Evolutionary conservation across 805 yeast genomes (phyloP), one percentile per base, ranked within the genome.

Genomic region (Kodamaea restingae): DNA sequence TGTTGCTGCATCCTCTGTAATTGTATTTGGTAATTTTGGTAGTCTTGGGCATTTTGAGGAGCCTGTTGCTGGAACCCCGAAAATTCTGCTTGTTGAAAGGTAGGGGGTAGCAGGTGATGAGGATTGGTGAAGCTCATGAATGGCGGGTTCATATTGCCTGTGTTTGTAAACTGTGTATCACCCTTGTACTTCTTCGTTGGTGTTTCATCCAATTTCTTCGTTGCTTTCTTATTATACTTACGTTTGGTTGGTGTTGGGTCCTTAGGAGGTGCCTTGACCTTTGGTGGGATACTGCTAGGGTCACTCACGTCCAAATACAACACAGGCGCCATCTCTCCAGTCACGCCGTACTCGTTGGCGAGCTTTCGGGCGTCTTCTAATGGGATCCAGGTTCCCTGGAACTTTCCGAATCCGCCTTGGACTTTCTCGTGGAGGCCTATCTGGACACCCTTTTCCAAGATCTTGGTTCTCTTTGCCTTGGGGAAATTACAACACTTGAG

Each of bases 301-400:
- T 67, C 68, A 29, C 49, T 41, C 22, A 59, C 42, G 44, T 68
- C 69, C 21, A 67, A 52, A 47, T 53, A 68, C 39, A 69, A 52
- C 14, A 68, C 72, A 2, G 73, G 73, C 5, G 70, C 71, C 41
- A 55, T 47, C 29, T 64, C 71, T 3, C 66, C 58, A 2, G 66
- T 51, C 10, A 67, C 57, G 4, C 68, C 68, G 46, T 67, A 66
- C 32, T 54, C 62, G n/a, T 54, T 51, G 7, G 75, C 73, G 40
- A 68, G 54, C 34, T 58, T 49, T 36, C 55, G 63, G 1, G 96
- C 97, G 36, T 85, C 77, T 5, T 73, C 78, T 45, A 86, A 62
- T 0, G 97, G 97, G 7, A 90, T 90, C 96, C 96, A 90, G 2
- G 97, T 90, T 12, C 96, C 97, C 61, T 91, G 98, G 61, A 88